Evolutionary conservation across 192 early-diverging fungal species (phyloP).

Genomic region (Entophlyctis luteolus): DNA sequence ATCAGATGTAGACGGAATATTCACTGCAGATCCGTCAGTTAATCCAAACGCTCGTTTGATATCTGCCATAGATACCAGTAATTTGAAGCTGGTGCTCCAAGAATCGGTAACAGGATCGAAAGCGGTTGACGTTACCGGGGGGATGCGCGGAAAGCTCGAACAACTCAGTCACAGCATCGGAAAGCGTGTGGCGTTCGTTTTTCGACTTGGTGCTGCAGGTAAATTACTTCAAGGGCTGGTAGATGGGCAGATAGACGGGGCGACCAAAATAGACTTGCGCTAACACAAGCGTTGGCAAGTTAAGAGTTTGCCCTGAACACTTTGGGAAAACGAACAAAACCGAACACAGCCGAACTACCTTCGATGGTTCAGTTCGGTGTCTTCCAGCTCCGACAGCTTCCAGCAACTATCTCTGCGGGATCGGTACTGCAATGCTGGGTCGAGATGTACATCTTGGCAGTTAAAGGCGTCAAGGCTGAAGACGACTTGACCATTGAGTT

Average conservation of each 20-base stretch:
- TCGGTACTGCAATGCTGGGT: conserved; percentile 5
- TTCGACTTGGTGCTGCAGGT: not conserved
- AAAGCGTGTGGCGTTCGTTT: not conserved
- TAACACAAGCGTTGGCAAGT: too few species aligned
- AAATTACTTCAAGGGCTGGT: not conserved
- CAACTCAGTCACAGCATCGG: not conserved
- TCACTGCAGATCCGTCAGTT: not conserved
- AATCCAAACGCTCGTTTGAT: conserved; percentile 5
- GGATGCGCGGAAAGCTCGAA: conserved; percentile 19
- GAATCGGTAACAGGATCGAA: not conserved
- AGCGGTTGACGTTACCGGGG: conserved; percentile 16
- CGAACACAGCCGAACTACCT: too few species aligned
- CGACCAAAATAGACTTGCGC: not conserved
- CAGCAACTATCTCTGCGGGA: conserved; percentile 1
- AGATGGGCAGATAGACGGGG: not conserved
- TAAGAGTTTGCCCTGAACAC: not conserved
- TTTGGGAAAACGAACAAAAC: not conserved
- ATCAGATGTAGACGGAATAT: conserved; percentile 13
- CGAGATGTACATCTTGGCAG: conserved; percentile 14
- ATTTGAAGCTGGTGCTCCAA: not conserved
- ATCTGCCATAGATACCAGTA: not conserved
- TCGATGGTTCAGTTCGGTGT: not conserved
- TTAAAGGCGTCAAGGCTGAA: conserved; percentile 24
- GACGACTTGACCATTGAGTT: conserved; percentile 19
- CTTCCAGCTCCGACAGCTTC: conserved; percentile 5